Conservation (phyloP, 2,329 filamentous ascomycete species). For the Diaporthe aspalathi region DNA sequence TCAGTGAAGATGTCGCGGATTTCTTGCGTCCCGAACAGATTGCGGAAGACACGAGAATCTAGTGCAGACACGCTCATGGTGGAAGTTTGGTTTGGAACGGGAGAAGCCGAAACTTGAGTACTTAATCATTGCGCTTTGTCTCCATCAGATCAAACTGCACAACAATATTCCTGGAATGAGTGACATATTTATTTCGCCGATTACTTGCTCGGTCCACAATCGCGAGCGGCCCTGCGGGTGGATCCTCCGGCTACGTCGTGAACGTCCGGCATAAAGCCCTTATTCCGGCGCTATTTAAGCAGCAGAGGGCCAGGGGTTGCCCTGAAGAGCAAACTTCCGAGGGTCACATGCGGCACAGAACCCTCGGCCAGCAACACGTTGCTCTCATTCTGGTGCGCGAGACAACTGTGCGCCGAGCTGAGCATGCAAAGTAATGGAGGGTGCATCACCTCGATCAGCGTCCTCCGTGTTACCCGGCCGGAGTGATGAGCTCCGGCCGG, state of each 20-base stretch:
- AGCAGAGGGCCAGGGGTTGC: not conserved
- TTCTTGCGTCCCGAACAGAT: constrained; percentile 63
- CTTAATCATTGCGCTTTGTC: not conserved
- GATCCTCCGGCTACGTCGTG: not conserved
- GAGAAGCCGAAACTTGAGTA: not conserved
- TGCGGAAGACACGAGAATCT: constrained; percentile 63
- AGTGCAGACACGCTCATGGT: constrained; percentile 49
- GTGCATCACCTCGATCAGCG: not conserved
- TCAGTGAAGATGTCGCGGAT: constrained; percentile 63
- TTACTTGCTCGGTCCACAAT: not conserved
- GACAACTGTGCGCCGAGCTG: not conserved
- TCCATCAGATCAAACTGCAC: not conserved
- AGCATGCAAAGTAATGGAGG: not conserved
- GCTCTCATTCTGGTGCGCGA: not conserved
- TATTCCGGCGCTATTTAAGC: constrained; percentile 8
- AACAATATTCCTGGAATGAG: not conserved
- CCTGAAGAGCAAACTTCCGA: not conserved
- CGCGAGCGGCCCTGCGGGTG: not conserved
- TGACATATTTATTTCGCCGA: constrained; percentile 2
- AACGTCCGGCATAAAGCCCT: not conserved
- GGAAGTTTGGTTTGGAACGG: not conserved
- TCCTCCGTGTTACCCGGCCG: constrained; percentile 7
- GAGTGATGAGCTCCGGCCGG: not conserved
- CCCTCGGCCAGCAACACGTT: not conserved
- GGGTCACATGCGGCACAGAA: not conserved